Conservation (phyloP, 129 eudicot species). For the Calendula officinalis region DNA sequence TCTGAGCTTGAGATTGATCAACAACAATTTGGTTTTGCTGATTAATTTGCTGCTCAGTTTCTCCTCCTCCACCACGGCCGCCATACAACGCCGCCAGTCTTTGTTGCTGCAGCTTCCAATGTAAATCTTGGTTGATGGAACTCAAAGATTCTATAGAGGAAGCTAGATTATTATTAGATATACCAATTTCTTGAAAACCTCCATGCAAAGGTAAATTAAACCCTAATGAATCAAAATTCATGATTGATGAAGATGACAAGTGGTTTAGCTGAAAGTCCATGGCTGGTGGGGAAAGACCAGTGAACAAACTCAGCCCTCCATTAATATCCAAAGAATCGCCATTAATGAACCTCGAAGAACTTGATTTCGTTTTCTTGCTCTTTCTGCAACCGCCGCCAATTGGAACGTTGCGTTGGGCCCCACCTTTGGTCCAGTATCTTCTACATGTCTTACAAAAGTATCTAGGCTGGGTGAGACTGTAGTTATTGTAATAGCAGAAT, state of each 20-base stretch:
- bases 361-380: slow-evolving; percentile 50
- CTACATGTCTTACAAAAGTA: slow-evolving; percentile 88
- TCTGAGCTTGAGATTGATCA: slow-evolving; percentile 21
- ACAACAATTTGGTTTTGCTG: slow-evolving; percentile 5
- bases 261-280: slow-evolving; percentile 66
- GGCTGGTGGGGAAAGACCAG: slow-evolving; percentile 52
- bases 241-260: slow-evolving; percentile 23
- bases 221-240: slow-evolving; percentile 8
- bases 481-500: slow-evolving; percentile 87
- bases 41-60: slow-evolving; percentile 23
- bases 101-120: slow-evolving; percentile 82
- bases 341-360: slow-evolving; percentile 27
- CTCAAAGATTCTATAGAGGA: slow-evolving; percentile 82
- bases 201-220: slow-evolving; percentile 28
- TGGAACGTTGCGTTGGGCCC: slow-evolving; percentile 79
- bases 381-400: slow-evolving; percentile 87
- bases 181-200: slow-evolving; percentile 42
- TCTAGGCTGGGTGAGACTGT: slow-evolving; percentile 79
- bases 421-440: slow-evolving; percentile 91
- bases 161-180: slow-evolving; percentile 22
- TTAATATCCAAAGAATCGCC: slow-evolving; percentile 34
- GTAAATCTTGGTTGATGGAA: slow-evolving; percentile 76
- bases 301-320: slow-evolving; percentile 49
- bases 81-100: slow-evolving; percentile 43
- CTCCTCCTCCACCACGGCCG: slow-evolving; percentile 19